Evolutionary conservation across 1,139 yeast species (phyloP), one percentile per base, ranked within the genome.

Genomic region (Zygoascus hellenicus): DNA sequence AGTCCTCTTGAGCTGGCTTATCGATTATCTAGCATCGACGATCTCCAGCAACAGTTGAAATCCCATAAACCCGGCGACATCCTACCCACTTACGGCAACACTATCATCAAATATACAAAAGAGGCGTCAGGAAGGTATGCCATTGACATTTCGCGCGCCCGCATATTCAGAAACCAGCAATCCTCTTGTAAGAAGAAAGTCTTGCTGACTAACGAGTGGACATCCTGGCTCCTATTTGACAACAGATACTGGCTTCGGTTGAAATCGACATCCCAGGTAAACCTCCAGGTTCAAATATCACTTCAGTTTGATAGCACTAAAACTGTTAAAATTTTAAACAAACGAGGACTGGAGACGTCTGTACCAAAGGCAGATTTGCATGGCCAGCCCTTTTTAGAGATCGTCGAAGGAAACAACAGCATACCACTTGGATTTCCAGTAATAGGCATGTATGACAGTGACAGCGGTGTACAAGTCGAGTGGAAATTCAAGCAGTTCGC

Each of bases 161-260:
- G 9, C 29, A 22, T 36, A 36, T 43, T 36, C 19, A 26, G 39
- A 16, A 31, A 19, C 6, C 40, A 43, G 31, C 13, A 31, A n/a
- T 15, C 10, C n/a, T 26, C 10, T n/a, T 13, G 10, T 9, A 36
- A 36, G 16, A n/a, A 22, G 7, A 9, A 10, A 10, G 7, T 36
- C 3, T 5, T 16, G 22, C 14, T 17, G 11, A 33, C 31, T 3
- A 10, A 19, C 22, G 22, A n/a, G 9, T 56, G 59, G 59, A 47
- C 57, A 11, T 42, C 42, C 0, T 63, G 65, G 66, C 35, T 38
- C 15, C 47, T 61, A 13, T 46, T 61, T 13, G 67, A 63, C 39
- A 52, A 58, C 38, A 48, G 67, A 30, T 60, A 58, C 49, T 62
- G 62, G 62, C 37, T 63, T 17, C 52, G 65, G 6, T 47, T 45